A percentile compares a stretch with the other conserved stretches of the same genome.
Evolutionary conservation across 345 rosid species (phyloP).

Genomic region (Trapa bicornis): DNA sequence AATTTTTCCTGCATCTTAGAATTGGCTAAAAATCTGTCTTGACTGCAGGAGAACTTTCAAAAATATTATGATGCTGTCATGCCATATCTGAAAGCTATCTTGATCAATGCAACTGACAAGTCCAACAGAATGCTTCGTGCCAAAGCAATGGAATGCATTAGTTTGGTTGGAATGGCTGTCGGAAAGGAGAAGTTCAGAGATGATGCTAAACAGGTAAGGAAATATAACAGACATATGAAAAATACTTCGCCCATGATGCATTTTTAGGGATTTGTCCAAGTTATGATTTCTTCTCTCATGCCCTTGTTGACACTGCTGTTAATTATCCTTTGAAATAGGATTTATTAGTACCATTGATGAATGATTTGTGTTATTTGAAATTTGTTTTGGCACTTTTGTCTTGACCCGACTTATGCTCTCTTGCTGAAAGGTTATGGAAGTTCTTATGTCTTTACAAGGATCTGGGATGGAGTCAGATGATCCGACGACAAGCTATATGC

Average conservation of each 20-base stretch:
- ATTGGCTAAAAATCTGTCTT: not conserved
- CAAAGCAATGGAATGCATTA: conserved; percentile 98
- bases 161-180: conserved; percentile 99
- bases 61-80: conserved; percentile 95
- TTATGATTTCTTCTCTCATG: not conserved
- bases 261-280: not conserved
- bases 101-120: conserved; percentile 94
- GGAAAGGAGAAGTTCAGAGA: conserved; percentile 95
- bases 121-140: conserved; percentile 99
- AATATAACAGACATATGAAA: not conserved
- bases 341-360: not conserved
- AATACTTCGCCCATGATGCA: not conserved
- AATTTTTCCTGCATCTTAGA: not conserved
- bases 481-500: conserved; percentile 96
- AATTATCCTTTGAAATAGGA: not conserved
- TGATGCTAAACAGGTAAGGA: conserved; percentile 88
- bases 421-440: conserved; percentile 83
- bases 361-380: not conserved
- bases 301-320: not conserved
- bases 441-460: conserved; percentile 96
- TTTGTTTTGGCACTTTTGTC: not conserved
- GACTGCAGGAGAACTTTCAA: conserved; percentile 84
- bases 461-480: conserved; percentile 96
- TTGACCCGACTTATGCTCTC: not conserved
- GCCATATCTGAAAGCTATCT: conserved; percentile 87